phyloP scores from a whole-genome alignment of 345 rosid species.

The Eucalyptus polyanthemos region DNA sequence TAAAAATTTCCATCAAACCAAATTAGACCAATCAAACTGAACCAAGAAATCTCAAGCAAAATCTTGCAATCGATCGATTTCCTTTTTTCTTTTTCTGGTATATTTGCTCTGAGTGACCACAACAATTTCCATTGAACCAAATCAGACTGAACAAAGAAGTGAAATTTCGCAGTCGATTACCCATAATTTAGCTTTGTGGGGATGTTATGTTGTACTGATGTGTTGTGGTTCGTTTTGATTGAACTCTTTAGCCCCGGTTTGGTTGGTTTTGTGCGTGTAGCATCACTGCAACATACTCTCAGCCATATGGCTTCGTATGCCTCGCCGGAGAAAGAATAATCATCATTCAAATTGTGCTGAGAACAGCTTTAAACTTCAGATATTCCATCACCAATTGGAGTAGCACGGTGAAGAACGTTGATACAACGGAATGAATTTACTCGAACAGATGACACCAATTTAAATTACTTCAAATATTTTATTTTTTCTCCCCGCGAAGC shows the following conservation, averaged over 20 bases:
- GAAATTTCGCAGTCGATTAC: background rate
- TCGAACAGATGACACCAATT: background rate
- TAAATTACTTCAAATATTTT: background rate
- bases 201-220: background rate
- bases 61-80: background rate
- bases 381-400: background rate
- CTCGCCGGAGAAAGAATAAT: background rate
- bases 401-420: background rate
- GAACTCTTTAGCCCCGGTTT: background rate
- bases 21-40: background rate
- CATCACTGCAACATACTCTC: background rate
- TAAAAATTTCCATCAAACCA: background rate
- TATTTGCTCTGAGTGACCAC: background rate
- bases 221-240: background rate
- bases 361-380: background rate
- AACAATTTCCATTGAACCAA: no score
- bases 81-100: background rate
- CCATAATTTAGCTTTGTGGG: background rate
- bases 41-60: background rate
- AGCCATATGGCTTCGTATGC: background rate
- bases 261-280: background rate
- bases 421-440: background rate
- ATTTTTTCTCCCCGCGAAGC: background rate
- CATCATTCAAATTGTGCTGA: background rate
- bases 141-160: background rate